Evolutionary conservation across 192 early-diverging fungal genomes (phyloP).

Genomic region (Phlyctochytrium bullatum): DNA sequence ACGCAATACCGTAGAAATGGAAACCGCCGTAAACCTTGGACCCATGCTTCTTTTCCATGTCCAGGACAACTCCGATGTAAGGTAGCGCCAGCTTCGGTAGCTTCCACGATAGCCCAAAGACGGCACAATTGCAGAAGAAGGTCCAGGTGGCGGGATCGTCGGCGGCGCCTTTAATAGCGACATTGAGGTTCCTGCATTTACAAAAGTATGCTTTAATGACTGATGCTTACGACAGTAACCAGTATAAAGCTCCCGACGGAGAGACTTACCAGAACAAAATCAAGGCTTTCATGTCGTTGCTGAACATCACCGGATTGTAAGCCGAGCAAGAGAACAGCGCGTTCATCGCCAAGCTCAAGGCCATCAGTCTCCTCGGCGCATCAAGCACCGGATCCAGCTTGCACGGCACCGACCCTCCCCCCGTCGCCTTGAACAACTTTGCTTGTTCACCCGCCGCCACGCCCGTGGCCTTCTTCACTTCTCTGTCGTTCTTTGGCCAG

Average conservation of each 20-base stretch:
- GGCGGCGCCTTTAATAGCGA: not conserved
- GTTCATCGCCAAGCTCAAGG: not conserved
- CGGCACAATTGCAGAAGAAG: not conserved
- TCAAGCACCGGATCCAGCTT: not conserved
- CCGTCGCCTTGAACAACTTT: not conserved
- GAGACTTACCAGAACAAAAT: constrained; percentile 3
- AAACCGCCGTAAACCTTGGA: not conserved
- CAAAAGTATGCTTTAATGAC: not conserved
- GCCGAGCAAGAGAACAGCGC: not conserved
- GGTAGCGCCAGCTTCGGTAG: not conserved
- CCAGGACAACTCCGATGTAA: not conserved
- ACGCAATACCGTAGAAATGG: not conserved
- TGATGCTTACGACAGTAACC: not conserved
- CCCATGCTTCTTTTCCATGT: not conserved
- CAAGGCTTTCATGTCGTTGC: not conserved
- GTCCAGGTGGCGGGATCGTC: not conserved
- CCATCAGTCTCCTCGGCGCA: not conserved
- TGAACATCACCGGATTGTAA: not conserved
- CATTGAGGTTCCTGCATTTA: not conserved
- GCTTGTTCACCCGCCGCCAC: not conserved
- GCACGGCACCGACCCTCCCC: not conserved
- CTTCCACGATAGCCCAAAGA: not conserved
- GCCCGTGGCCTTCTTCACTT: not conserved
- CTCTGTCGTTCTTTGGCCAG: not conserved
- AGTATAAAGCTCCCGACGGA: not conserved